Conservation (phyloP, 208 protist species). For the Acanthamoeba triangularis region DNA sequence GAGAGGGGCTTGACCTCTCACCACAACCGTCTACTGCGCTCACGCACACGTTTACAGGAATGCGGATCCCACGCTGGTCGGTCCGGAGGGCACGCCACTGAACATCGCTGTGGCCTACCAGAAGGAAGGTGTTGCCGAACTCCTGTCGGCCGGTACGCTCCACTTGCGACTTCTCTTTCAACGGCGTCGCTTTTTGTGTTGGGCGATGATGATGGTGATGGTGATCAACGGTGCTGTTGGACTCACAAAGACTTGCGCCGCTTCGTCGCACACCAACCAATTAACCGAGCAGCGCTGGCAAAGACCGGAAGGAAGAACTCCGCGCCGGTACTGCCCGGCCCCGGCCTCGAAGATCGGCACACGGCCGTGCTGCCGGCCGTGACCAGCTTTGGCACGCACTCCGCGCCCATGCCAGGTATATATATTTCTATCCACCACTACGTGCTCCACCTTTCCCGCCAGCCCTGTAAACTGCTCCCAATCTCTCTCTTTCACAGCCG, state of each 20-base stretch:
- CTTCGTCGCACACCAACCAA: neutral
- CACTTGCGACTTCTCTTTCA: too few relatives aligned
- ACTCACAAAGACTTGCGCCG: neutral
- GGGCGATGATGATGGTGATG: too few relatives aligned
- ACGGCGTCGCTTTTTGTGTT: too few relatives aligned
- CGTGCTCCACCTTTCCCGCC: too few relatives aligned
- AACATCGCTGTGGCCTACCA: neutral
- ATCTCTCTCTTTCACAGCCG: neutral
- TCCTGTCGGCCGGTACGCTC: neutral
- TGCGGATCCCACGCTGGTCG: neutral
- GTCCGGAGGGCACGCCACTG: neutral
- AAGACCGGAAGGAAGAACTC: neutral
- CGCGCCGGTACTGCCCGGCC: neutral
- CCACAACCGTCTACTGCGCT: too few relatives aligned
- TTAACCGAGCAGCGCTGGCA: neutral
- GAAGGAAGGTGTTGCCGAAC: neutral
- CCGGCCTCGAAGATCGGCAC: neutral
- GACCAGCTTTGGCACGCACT: neutral
- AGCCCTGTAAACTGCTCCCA: neutral
- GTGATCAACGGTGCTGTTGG: neutral
- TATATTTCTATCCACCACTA: too few relatives aligned
- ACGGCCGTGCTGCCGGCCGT: neutral
- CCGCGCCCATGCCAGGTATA: conserved; percentile 19
- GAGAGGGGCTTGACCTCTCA: too few relatives aligned
- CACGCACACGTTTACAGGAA: neutral